Percentiles rank a stretch among this genome's conserved stretches.
These are phyloP conservation scores for Ophiostoma pallidulum DNA, from an alignment of 2,329 filamentous ascomycete genomes.

Conservation along the genomic window DNA sequence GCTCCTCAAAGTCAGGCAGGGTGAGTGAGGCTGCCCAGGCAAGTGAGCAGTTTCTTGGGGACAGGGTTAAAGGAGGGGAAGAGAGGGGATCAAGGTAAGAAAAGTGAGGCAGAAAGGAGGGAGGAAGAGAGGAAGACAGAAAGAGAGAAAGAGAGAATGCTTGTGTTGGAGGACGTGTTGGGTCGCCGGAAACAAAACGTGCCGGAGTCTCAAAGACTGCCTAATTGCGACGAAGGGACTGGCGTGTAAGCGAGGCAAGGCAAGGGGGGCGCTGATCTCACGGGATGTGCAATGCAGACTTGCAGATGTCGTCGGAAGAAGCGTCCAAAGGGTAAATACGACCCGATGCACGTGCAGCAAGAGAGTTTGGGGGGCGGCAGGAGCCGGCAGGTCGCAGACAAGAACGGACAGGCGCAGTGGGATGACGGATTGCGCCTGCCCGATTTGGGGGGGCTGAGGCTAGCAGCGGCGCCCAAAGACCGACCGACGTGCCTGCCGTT, in stretches of 20 bases:
- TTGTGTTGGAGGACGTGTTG: not conserved
- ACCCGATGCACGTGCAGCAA: not conserved
- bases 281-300: not conserved
- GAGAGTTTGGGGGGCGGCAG: not conserved
- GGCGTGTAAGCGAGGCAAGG: not conserved
- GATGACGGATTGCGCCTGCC: not conserved
- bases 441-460: too few species aligned
- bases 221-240: not conserved
- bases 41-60: too few species aligned
- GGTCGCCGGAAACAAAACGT: not conserved
- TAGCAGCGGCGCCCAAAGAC: too few species aligned
- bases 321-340: not conserved
- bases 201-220: not conserved
- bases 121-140: not conserved
- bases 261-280: not conserved
- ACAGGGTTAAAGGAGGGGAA: too few species aligned
- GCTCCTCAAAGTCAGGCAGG: too few species aligned
- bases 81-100: too few species aligned
- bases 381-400: not conserved
- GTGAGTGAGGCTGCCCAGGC: too few species aligned
- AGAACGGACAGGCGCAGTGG: too few species aligned
- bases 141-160: not conserved
- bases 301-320: not conserved
- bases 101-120: not conserved
- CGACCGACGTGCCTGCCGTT: too few species aligned